A percentile compares a stretch with the other conserved stretches of the same genome.
Conservation (phyloP, 2,329 filamentous ascomycete species). For the Neopestalotiopsis clavispora region DNA sequence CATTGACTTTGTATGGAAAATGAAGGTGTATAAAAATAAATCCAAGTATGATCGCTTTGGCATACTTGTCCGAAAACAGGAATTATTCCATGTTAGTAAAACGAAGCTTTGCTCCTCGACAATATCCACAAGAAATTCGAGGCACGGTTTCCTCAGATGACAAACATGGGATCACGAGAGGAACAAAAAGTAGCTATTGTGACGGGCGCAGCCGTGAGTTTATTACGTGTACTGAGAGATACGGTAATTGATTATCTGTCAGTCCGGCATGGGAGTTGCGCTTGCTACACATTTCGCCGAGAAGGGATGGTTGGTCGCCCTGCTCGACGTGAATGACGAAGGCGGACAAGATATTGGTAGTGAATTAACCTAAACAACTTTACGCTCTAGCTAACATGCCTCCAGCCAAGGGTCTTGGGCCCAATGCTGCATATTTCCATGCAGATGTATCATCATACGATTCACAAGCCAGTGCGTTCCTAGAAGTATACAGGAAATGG, state of each 20-base stretch:
- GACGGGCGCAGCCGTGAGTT: slow-evolving; percentile 45
- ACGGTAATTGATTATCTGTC: not conserved
- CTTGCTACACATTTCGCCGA: slow-evolving; percentile 37
- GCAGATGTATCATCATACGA: slow-evolving; percentile 52
- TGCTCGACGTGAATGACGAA: slow-evolving; percentile 43
- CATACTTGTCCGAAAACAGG: too few relatives aligned
- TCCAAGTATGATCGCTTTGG: not conserved
- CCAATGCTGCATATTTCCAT: slow-evolving; percentile 45
- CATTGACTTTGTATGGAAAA: not conserved
- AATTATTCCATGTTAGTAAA: too few relatives aligned
- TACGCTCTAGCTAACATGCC: not conserved
- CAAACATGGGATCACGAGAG: not conserved
- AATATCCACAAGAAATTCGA: not conserved
- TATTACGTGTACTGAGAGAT: not conserved
- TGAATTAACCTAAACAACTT: not conserved
- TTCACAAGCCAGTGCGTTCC: slow-evolving; percentile 47
- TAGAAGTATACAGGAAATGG: slow-evolving; percentile 45
- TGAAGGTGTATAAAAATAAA: not conserved
- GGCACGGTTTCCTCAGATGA: not conserved
- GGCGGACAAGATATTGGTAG: slow-evolving; percentile 39
- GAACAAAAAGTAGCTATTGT: slow-evolving; percentile 42
- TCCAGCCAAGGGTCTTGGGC: slow-evolving; percentile 13
- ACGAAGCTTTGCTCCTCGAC: not conserved
- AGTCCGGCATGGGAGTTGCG: slow-evolving; percentile 54
- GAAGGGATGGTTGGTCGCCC: slow-evolving; percentile 37